Base-by-base conservation (phyloP, 2,329 filamentous ascomycete species). In the Fusarium kyushuense region DNA sequence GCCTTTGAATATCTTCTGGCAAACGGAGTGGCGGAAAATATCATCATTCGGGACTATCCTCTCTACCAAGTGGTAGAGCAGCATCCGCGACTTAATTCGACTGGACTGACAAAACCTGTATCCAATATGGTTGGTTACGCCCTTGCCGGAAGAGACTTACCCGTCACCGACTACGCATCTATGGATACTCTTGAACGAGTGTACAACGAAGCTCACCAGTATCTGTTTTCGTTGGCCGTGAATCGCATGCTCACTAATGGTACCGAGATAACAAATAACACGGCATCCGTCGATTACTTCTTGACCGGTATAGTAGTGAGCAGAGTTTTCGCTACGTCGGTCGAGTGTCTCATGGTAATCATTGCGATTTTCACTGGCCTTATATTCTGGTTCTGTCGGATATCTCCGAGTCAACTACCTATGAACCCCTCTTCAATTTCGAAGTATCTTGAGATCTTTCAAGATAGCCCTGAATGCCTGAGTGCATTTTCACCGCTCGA, bases 101-200 rank as follows among this genome's bases (percentile, higher is more conserved):
- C 57, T 0, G 56, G 55, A 0, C 9, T 80, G 0, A 30, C 17
- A 0, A 46, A 17, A 5, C 78, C 78, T 0, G 36, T 73, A 0
- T 76, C 76, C 0, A 76, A 75, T 4, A 76, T 81, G 78, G 74
- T 77, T 0, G 79, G 77, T 0, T 79, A 75, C 45, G 79, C 76
- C 0, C 17, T 80, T 0, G 78, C 74, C 3, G 63, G 68, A 0
- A 53, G 65, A 0, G 58, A 75, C 6, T 14, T 53, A 0, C 27
- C 66, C 0, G 9, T 41, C 0, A 40, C 29, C 0, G 68, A 71
- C 2, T 76, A 76, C 16, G 14, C 36, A 0, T 42, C 70, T 6
- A 36, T 52, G 0, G 23, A 59, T 0, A 1, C 51, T 2, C 25
- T 80, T 0, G 29, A 58, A 0, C 10, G 69, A 0, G 49, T 70